Base-by-base conservation (phyloP, 169 alveolate genomes). In the Cytauxzoon felis region DNA sequence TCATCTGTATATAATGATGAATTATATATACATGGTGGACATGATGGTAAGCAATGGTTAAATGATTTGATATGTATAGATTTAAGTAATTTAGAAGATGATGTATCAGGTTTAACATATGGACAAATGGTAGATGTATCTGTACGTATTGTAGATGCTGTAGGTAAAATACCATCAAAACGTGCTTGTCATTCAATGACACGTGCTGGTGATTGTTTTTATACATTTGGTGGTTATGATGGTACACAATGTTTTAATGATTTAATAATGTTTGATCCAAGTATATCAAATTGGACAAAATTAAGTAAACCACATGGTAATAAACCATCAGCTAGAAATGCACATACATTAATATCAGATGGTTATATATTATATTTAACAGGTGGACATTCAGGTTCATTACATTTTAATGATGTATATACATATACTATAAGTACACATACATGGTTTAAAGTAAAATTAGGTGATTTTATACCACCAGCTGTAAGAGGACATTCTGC, bases 131-230 rank as follows among this genome's bases (percentile, higher is more conserved):
- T 83, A 62, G 86, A 75, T 27, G 73, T 69, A 29, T 61, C 51
- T 11, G 66, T 81, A 27, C 72, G 88, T 48, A 23, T 48, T 26
- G 43, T 58, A 32, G 47, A 75, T 5, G 65, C 59, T 26, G 27
- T 30, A 1, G 89, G 88, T 19, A 70, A 56, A 66, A 82, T 54
- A 16, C 91, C 91, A 4, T 50, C 87, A 13, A 52, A 81, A 23
- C 84, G 91, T 11, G 91, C 91, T 3, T 82, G 91, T 62, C 91
- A 84, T 54, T 54, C 88, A 9, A 34, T 84, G 33, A 84, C 86
- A 13, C 80, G 82, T 26, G 80, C 78, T 11, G 81, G 66, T 36
- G 83, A 73, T 24, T 57, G 29, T 26, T 66, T 84, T 27, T 84
- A 84, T 57, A 53, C 81, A 29, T 84, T 84, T 53, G 91, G 91